A percentile compares a stretch with the other conserved stretches of the same genome.
Conservation (phyloP, 768 basidiomycete genomes). For the Austroboletus eburneus region DNA sequence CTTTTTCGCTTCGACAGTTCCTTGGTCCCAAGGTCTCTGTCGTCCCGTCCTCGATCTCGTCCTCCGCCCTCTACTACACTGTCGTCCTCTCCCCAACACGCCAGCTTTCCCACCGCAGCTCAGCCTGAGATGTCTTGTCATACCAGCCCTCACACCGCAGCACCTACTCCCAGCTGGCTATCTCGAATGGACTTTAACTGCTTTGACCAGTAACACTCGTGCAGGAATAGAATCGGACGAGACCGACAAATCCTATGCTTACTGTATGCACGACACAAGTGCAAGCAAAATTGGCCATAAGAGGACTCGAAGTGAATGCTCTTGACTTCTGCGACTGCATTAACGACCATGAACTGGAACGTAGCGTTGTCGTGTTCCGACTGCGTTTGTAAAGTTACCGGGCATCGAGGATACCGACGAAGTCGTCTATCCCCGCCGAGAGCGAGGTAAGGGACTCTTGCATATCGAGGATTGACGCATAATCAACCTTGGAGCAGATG, state of each 20-base stretch:
- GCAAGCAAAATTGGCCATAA: constrained; percentile 41
- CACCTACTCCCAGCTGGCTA: constrained; percentile 34
- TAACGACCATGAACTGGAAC: constrained; percentile 19
- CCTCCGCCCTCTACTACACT: constrained; percentile 15
- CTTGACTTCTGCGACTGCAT: constrained; percentile 31
- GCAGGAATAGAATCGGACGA: constrained; percentile 16
- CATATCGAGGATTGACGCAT: constrained; percentile 1
- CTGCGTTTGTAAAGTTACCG: constrained; percentile 12
- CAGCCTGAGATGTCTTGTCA: constrained; percentile 45
- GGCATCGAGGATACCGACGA: constrained; percentile 19
- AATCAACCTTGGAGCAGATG: constrained; percentile 20
- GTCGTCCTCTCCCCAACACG: constrained; percentile 21
- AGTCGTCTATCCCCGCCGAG: constrained; percentile 28
- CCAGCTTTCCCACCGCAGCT: constrained; percentile 5
- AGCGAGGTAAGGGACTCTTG: constrained; percentile 14
- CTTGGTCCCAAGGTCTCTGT: constrained; percentile 31
- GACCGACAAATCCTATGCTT: constrained; percentile 1
- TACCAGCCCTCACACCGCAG: constrained; percentile 44
- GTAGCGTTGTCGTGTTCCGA: constrained; percentile 25
- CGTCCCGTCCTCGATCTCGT: too few relatives aligned
- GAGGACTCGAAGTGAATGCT: constrained; percentile 38
- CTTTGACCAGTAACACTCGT: constrained; percentile 18
- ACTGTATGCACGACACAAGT: not conserved
- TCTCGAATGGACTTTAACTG: constrained; percentile 29
- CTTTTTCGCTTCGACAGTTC: constrained; percentile 17